Base-by-base conservation (phyloP, 495 filamentous ascomycete genomes). In the Oleoguttula mirabilis region DNA sequence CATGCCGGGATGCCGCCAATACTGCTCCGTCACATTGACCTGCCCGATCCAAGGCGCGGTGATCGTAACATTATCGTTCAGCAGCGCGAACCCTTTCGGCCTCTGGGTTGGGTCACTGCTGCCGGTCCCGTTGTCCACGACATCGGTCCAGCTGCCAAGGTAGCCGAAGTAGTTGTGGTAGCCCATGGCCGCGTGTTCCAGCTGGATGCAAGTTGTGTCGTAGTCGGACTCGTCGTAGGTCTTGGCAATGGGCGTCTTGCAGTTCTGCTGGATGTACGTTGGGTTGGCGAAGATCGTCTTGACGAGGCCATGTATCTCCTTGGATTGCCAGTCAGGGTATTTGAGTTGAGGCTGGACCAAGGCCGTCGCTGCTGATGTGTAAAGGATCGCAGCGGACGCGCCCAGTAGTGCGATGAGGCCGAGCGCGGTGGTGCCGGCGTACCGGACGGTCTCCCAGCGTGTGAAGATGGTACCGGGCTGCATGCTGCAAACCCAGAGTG, bases 351-450 rank as follows among this genome's bases (percentile, higher is more conserved):
- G 82, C 16, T 77, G 66, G 0, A 86, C 79, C 66, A 40, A 21
- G 23, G 79, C 75, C 50, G 82, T 75, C 0, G 78, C 77, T 0
- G 82, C 81, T 6, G 81, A 81, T 1, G 80, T 82, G 52, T 85
- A 88, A 6, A 85, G 58, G 62, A 78, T 74, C 7, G 76, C 72
- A 2, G 72, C 65, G 19, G 85, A 32, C 0, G 81, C 71, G 2
- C 71, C 74, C 21, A 70, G 56, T 41, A 86, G 52, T 0, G 75
- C 65, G 3, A 82, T 55, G 0, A 58, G 35, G 0, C 81, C 81
- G 12, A 85, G 59, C 1, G 76, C 47, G 2, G 76, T 74, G 8
- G 72, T 39, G 0, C 62, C 77, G 1, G 77, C 77, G 48, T 77
- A 74, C 16, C 68, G 67, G 14, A 84, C 58, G 11, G 68, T 68